phyloP scores from a whole-genome alignment of 352 stramenopile species.

The Phytophthora cactorum region DNA sequence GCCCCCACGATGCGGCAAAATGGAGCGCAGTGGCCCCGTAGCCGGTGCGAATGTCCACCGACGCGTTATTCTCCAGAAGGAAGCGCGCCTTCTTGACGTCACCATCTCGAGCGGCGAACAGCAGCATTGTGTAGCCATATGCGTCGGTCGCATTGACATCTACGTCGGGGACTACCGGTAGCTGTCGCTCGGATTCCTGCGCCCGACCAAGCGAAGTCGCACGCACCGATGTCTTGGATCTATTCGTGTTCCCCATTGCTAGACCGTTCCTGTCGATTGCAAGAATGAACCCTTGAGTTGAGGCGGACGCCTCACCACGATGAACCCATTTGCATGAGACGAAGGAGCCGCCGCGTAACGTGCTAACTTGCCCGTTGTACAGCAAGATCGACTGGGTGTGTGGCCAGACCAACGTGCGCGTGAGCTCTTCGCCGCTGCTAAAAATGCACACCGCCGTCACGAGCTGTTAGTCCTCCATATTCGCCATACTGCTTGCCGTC shows the following conservation, averaged over 20 bases:
- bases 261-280: background rate
- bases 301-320: background rate
- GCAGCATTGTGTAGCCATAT: conserved; percentile 22
- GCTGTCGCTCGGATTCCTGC: conserved; percentile 7
- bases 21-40: conserved; percentile 30
- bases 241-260: conserved; percentile 22
- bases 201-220: background rate
- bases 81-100: conserved; percentile 22
- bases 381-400: conserved; percentile 7
- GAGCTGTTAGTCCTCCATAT: background rate
- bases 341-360: conserved; percentile 3
- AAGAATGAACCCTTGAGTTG: conserved; percentile 8
- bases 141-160: conserved; percentile 17
- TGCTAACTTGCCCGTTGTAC: background rate
- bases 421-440: background rate
- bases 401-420: background rate
- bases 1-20: conserved; percentile 23
- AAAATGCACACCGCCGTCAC: background rate
- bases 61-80: conserved; percentile 24
- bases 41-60: conserved; percentile 18
- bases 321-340: background rate
- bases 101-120: conserved; percentile 29
- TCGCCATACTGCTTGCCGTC: no score
- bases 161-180: background rate
- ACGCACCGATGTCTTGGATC: background rate